A percentile compares a stretch with the other conserved stretches of the same genome.
These are phyloP conservation scores for Candida sithepensis DNA, from an alignment of 805 yeast species.

Conservation along the genomic window DNA sequence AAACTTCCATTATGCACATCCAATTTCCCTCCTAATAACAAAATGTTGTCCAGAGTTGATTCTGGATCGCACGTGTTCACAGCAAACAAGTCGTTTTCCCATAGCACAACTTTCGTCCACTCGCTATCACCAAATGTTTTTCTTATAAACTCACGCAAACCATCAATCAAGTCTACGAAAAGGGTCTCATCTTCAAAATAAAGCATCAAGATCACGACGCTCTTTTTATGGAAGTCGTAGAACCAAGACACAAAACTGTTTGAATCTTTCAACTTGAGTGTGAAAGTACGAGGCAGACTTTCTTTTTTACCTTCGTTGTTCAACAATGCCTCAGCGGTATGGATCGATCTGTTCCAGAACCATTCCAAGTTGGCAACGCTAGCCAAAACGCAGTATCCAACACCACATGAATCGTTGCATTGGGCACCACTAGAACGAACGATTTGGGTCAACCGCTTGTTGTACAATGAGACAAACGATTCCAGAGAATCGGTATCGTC, in stretches of 20 bases:
- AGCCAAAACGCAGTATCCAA: slow-evolving; percentile 34
- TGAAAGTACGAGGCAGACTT: too few species aligned
- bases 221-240: slow-evolving; percentile 28
- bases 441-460: background rate
- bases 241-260: slow-evolving; percentile 39
- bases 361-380: slow-evolving; percentile 34
- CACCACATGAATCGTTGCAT: too few species aligned
- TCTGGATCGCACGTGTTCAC: background rate
- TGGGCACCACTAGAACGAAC: too few species aligned
- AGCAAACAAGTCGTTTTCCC: background rate
- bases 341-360: slow-evolving; percentile 37
- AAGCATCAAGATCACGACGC: slow-evolving; percentile 16
- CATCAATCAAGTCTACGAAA: slow-evolving; percentile 12
- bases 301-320: too few species aligned
- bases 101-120: background rate
- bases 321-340: too few species aligned
- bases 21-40: slow-evolving; percentile 11
- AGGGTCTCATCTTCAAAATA: slow-evolving; percentile 11
- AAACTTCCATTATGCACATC: slow-evolving; percentile 18
- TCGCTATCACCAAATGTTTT: background rate
- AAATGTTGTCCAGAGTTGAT: background rate
- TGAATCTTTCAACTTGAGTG: slow-evolving; percentile 14
- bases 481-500: background rate
- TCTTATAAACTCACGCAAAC: slow-evolving; percentile 3
- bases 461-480: background rate